These are phyloP conservation scores for Periconia macrospinosa DNA, from an alignment of 2,329 filamentous ascomycete species.

Conservation along the genomic window DNA sequence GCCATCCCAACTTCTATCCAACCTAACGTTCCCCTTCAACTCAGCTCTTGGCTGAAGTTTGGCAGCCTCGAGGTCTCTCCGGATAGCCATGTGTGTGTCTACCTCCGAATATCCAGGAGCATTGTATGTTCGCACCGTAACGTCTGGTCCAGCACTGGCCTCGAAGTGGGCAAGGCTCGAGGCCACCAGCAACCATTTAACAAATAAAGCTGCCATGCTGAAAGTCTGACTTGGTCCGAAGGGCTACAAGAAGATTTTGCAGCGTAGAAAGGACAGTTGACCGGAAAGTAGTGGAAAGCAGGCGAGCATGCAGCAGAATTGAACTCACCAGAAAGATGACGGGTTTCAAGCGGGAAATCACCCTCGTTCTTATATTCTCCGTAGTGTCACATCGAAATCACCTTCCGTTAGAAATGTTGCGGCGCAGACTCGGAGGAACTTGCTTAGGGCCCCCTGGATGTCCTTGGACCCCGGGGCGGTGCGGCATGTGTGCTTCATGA, in stretches of 20 bases:
- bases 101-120: slow-evolving; percentile 14
- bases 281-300: background rate
- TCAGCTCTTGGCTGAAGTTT: slow-evolving; percentile 13
- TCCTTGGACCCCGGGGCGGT: background rate
- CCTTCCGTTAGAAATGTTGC: background rate
- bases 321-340: background rate
- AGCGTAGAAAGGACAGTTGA: background rate
- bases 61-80: slow-evolving; percentile 13
- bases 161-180: slow-evolving; percentile 7
- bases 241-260: background rate
- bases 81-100: slow-evolving; percentile 16
- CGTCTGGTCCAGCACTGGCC: slow-evolving; percentile 2
- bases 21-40: slow-evolving; percentile 16
- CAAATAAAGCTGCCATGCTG: background rate
- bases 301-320: background rate
- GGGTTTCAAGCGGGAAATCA: background rate
- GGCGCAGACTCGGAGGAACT: background rate
- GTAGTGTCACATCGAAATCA: background rate
- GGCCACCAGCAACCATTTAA: background rate
- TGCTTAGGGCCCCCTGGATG: background rate
- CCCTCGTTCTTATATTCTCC: background rate
- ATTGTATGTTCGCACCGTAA: slow-evolving; percentile 12
- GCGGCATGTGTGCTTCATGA: slow-evolving; percentile 6
- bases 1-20: slow-evolving; percentile 48
- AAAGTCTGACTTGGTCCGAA: background rate